phyloP scores from a whole-genome alignment of 176 grass and related monocot species.

The Saccharum spontaneum region DNA sequence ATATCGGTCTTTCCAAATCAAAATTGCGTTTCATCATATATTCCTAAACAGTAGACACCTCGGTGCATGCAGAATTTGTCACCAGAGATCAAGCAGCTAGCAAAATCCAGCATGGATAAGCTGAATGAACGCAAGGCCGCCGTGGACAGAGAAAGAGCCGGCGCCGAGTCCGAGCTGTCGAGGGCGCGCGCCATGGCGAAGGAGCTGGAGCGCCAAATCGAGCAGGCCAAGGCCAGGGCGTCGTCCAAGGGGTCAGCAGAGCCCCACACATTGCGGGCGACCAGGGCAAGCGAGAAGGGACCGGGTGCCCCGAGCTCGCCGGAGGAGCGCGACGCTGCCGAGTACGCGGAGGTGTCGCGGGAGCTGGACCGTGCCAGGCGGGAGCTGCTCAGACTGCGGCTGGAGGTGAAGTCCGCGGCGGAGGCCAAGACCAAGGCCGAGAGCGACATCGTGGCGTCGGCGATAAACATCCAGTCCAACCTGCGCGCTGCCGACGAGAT shows the following conservation, averaged over 20 bases:
- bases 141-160: constrained; percentile 53
- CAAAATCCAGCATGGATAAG: constrained; percentile 39
- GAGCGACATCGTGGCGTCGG: constrained; percentile 66
- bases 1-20: background rate
- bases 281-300: background rate
- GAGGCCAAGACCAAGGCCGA: constrained; percentile 75
- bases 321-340: constrained; percentile 5
- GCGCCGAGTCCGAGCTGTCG: constrained; percentile 55
- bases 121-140: constrained; percentile 50
- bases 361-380: constrained; percentile 61
- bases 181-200: constrained; percentile 40
- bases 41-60: background rate
- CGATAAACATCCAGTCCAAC: constrained; percentile 46
- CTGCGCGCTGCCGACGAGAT: constrained; percentile 58
- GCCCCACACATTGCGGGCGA: constrained; percentile 1
- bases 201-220: constrained; percentile 57
- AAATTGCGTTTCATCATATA: background rate
- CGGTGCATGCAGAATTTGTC: constrained; percentile 40
- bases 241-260: constrained; percentile 33
- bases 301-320: background rate
- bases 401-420: constrained; percentile 46
- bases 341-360: constrained; percentile 42
- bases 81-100: constrained; percentile 44
- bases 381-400: constrained; percentile 63
- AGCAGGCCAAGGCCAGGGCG: constrained; percentile 47